phyloP scores from a whole-genome alignment of 805 yeast genomes.

The Kazachstania taianensis region DNA sequence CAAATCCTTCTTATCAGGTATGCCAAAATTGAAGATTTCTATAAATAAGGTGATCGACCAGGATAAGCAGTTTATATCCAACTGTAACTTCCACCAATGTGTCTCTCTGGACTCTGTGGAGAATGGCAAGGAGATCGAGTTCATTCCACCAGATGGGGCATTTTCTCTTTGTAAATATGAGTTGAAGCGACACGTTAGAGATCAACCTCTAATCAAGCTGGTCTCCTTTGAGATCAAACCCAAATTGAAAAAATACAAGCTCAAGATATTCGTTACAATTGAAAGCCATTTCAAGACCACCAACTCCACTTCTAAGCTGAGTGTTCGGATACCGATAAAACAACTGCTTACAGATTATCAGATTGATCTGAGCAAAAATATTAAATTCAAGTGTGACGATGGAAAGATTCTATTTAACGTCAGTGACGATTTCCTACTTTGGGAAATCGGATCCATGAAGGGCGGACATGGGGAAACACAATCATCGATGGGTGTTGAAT shows the following conservation, averaged over 20 bases:
- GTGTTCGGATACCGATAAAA: slow-evolving; percentile 24
- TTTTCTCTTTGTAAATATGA: slow-evolving; percentile 45
- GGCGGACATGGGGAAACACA: slow-evolving; percentile 43
- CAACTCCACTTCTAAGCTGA: slow-evolving; percentile 26
- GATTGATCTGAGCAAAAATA: slow-evolving; percentile 38
- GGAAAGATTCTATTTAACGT: slow-evolving; percentile 68
- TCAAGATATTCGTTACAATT: slow-evolving; percentile 17
- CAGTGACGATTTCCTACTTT: slow-evolving; percentile 56
- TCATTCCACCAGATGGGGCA: slow-evolving; percentile 86
- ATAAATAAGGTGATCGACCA: slow-evolving; percentile 52
- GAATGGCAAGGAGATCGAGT: slow-evolving; percentile 44
- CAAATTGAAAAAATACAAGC: slow-evolving; percentile 18
- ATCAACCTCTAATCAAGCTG: slow-evolving; percentile 32
- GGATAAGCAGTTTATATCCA: slow-evolving; percentile 39
- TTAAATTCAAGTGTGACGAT: slow-evolving; percentile 58
- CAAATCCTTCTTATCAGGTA: slow-evolving; percentile 74
- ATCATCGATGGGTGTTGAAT: slow-evolving; percentile 45
- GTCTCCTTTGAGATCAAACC: slow-evolving; percentile 17
- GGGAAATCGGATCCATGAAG: slow-evolving; percentile 60
- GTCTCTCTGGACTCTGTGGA: slow-evolving; percentile 63
- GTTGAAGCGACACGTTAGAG: slow-evolving; percentile 26
- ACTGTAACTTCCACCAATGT: slow-evolving; percentile 80
- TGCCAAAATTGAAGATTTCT: slow-evolving; percentile 76
- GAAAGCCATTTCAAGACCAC: slow-evolving; percentile 29
- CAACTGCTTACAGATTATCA: slow-evolving; percentile 29